These are phyloP conservation scores for Curvularia sp. DNA, from an alignment of 2,329 filamentous ascomycete species.

Conservation along the genomic window DNA sequence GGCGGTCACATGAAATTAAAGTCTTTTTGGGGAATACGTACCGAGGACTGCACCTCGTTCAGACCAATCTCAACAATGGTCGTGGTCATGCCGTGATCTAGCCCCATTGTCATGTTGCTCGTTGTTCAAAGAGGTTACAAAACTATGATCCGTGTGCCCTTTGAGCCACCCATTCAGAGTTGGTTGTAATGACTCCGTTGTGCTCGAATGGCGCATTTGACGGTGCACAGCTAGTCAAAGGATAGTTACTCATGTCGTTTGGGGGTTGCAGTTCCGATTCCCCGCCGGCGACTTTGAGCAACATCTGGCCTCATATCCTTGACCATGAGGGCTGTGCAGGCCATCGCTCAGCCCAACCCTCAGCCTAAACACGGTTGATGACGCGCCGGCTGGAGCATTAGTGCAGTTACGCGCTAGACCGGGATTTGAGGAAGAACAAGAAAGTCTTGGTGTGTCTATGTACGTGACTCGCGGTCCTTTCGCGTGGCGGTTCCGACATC, in stretches of 20 bases:
- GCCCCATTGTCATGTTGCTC: too few relatives aligned
- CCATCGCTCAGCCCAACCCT: not conserved
- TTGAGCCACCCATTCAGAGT: not conserved
- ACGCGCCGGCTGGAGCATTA: constrained; percentile 14
- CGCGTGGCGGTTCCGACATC: constrained; percentile 19
- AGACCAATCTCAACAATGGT: too few relatives aligned
- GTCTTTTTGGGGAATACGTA: too few relatives aligned
- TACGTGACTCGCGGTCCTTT: constrained; percentile 14
- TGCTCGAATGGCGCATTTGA: too few relatives aligned
- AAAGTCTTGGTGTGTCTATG: not conserved
- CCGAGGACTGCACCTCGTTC: too few relatives aligned
- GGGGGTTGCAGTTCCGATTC: constrained; percentile 11
- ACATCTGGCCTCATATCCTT: not conserved
- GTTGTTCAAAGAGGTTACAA: too few relatives aligned
- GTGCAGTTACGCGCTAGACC: constrained; percentile 9
- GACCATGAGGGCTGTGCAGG: constrained; percentile 7
- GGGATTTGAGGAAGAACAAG: not conserved
- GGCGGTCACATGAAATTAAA: too few relatives aligned
- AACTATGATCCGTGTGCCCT: not conserved
- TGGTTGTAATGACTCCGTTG: constrained; percentile 6
- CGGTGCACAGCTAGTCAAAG: not conserved
- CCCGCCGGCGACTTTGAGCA: constrained; percentile 9
- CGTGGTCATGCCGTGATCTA: too few relatives aligned
- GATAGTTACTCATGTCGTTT: constrained; percentile 4
- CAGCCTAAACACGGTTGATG: constrained; percentile 6